A percentile compares a stretch with the other conserved stretches of the same genome.
phyloP scores from a whole-genome alignment of 1,139 yeast species.

The Lodderomyces orthopsilosis region DNA sequence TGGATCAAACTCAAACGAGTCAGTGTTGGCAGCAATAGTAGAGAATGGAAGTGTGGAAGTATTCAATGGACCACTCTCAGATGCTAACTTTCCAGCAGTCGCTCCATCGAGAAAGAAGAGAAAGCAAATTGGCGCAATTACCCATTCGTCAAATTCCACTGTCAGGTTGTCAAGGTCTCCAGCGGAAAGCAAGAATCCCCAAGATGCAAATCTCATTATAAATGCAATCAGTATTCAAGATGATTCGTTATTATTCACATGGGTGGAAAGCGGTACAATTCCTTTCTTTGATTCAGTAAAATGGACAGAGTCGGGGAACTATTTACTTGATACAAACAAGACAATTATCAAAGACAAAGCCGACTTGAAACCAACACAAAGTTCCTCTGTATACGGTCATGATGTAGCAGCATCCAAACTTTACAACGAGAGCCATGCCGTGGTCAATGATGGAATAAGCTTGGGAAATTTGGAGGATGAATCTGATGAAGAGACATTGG shows the following conservation, averaged over 20 bases:
- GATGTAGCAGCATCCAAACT: conserved; percentile 69
- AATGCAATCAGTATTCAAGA: conserved; percentile 38
- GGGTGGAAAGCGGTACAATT: conserved; percentile 71
- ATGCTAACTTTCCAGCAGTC: conserved; percentile 17
- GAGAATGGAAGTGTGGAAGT: conserved; percentile 70
- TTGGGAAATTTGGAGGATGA: conserved; percentile 49
- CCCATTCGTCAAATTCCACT: conserved; percentile 47
- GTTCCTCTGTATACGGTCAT: conserved; percentile 51
- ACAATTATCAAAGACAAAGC: conserved; percentile 41
- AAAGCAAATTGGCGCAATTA: conserved; percentile 34
- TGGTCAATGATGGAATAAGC: conserved; percentile 64
- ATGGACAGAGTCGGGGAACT: conserved; percentile 44
- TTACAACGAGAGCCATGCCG: conserved; percentile 70
- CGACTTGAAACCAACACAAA: conserved; percentile 31
- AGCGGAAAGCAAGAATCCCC: conserved; percentile 30
- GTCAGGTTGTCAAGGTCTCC: conserved; percentile 46
- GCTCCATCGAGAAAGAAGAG: conserved; percentile 24
- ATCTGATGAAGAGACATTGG: conserved; percentile 49
- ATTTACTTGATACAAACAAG: conserved; percentile 22
- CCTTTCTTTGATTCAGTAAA: conserved; percentile 61
- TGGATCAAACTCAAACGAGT: conserved; percentile 23
- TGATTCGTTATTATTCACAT: conserved; percentile 48
- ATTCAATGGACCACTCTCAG: conserved; percentile 53
- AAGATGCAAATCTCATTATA: conserved; percentile 38
- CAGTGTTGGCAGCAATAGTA: conserved; percentile 54